Evolutionary conservation across 108 stramenopile species (phyloP), one percentile per base, ranked within the genome.

Genomic region (Cyclotella atomus): DNA sequence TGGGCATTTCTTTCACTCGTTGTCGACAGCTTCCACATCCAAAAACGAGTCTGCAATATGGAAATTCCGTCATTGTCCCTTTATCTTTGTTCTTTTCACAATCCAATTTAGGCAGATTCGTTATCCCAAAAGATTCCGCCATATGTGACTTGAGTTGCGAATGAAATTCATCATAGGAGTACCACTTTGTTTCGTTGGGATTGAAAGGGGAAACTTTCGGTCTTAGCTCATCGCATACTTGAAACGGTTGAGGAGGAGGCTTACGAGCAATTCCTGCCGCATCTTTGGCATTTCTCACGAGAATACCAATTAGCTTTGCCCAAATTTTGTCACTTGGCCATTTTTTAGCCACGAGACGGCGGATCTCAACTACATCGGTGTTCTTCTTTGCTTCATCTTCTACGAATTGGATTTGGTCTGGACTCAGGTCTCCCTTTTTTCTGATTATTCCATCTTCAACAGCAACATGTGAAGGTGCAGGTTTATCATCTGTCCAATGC

Each of bases 191-290:
- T 17, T 49, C 47, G 4, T 49, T n/a, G 16, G 47, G 47, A 49
- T 49, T 49, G n/a, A 49, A 49, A 4, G 47, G 47, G n/a, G 47
- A 49, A 49, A 49, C 47, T n/a, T n/a, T 49, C n/a, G 9, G 16
- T 19, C 4, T 19, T n/a, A 49, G n/a, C 4, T 49, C 47, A n/a
- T 10, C 47, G 4, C 16, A n/a, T 10, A 49, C 17, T 49, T 49
- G 17, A 19, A 49, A 49, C 9, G n/a, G 4, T 19, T 4, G 17
- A 49, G 47, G 16, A 49, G n/a, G 47, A 12, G 47, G n/a, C n/a
- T 49, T 49, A 17, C 4, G 9, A 12, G 10, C 16, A 17, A 49
- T 49, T n/a, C 47, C 47, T n/a, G 47, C 47, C n/a, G 9, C n/a
- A 49, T n/a, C 16, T 17, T 17, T 49, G 10, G 16, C 47, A 4